phyloP scores from a whole-genome alignment of 352 stramenopile species.

The Phytophthora pistaciae region DNA sequence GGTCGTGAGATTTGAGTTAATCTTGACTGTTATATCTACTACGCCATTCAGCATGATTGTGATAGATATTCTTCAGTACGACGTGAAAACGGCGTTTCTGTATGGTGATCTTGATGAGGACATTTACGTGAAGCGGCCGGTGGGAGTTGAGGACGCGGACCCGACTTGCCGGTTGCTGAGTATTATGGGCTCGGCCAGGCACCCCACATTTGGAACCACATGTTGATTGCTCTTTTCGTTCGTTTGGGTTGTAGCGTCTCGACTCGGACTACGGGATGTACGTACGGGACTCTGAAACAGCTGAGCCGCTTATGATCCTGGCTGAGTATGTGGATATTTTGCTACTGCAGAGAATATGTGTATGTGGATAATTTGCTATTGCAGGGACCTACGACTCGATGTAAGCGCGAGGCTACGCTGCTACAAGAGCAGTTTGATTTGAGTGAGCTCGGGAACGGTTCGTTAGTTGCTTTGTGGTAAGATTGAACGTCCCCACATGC shows the following conservation, averaged over 20 bases:
- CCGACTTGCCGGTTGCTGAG: slow-evolving; percentile 6
- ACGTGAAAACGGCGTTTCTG: too few species aligned
- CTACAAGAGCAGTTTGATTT: neutral
- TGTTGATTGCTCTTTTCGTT: neutral
- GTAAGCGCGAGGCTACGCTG: too few species aligned
- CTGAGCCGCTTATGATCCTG: neutral
- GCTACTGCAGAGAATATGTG: neutral
- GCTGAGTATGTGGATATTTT: neutral
- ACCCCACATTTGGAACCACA: slow-evolving; percentile 16
- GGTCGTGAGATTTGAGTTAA: too few species aligned
- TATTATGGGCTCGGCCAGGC: slow-evolving; percentile 12
- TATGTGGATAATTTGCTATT: too few species aligned
- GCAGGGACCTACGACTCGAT: neutral
- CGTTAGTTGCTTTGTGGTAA: too few species aligned
- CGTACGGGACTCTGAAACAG: neutral
- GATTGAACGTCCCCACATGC: too few species aligned
- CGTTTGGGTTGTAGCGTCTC: neutral
- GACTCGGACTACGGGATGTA: neutral
- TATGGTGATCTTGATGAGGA: too few species aligned
- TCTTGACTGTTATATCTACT: too few species aligned
- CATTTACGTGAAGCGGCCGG: slow-evolving; percentile 8
- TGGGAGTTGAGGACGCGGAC: neutral
- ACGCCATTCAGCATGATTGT: too few species aligned
- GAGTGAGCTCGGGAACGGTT: neutral
- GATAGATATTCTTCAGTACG: too few species aligned